These are phyloP conservation scores for Iris macrosiphon DNA, from an alignment of 106 monocot genomes.

Conservation along the genomic window DNA sequence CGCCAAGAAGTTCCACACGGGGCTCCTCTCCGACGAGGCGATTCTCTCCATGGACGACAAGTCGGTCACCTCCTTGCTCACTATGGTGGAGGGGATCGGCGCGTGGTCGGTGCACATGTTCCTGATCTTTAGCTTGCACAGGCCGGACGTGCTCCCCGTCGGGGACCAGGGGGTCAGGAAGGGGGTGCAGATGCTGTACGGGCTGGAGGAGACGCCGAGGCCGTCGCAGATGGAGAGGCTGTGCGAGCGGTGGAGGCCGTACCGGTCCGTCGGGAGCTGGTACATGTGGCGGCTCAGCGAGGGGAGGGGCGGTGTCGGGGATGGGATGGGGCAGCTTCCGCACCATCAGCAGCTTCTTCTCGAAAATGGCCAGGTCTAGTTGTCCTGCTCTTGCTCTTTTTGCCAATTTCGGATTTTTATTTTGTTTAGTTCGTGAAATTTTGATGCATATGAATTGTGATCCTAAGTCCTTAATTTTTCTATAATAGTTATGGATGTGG, in stretches of 20 bases:
- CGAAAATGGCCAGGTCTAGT: slow-evolving; percentile 6
- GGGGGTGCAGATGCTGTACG: slow-evolving; percentile 51
- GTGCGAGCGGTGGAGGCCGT: slow-evolving; percentile 49
- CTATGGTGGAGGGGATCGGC: slow-evolving; percentile 67
- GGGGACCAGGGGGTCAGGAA: slow-evolving; percentile 53
- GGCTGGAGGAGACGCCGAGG: slow-evolving; percentile 38
- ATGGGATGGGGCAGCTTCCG: background rate
- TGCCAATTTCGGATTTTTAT: no score
- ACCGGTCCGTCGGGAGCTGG: slow-evolving; percentile 53
- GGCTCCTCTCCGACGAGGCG: slow-evolving; percentile 42
- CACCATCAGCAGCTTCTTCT: slow-evolving; percentile 7
- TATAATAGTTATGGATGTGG: no score
- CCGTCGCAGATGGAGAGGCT: slow-evolving; percentile 55
- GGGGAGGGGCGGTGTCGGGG: background rate
- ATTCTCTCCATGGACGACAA: slow-evolving; percentile 54
- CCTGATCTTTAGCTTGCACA: slow-evolving; percentile 50
- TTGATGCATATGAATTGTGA: no score
- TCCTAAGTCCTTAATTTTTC: no score
- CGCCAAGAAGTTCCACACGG: slow-evolving; percentile 38
- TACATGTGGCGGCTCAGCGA: slow-evolving; percentile 54
- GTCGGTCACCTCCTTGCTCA: slow-evolving; percentile 49
- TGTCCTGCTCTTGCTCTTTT: no score
- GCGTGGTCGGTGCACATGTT: slow-evolving; percentile 73
- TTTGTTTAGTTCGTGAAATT: no score
- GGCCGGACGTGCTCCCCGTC: slow-evolving; percentile 55